phyloP scores from a whole-genome alignment of 2,329 filamentous ascomycete species.

The Botrytis porri region DNA sequence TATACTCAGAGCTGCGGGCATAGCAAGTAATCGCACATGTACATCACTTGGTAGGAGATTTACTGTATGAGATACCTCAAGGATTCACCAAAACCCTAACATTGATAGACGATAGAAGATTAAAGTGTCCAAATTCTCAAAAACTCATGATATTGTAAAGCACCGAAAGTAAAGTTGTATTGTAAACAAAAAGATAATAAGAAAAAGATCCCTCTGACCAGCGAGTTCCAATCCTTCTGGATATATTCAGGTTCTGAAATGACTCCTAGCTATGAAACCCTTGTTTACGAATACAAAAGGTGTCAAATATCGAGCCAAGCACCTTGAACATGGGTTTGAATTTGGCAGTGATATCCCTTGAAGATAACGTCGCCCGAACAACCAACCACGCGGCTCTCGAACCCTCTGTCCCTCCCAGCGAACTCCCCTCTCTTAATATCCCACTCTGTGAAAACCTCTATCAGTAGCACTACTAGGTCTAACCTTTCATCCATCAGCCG shows the following conservation, averaged over 20 bases:
- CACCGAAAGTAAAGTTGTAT: not conserved
- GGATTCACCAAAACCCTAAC: not conserved
- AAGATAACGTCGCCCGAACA: not conserved
- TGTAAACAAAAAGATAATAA: too few species aligned
- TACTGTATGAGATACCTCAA: too few species aligned
- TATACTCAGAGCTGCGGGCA: not conserved
- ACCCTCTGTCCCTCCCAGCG: not conserved
- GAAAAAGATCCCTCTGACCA: not conserved
- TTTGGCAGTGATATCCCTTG: not conserved
- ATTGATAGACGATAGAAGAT: not conserved
- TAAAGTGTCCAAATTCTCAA: rapidly evolving
- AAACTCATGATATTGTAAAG: not conserved
- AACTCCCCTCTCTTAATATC: rapidly evolving
- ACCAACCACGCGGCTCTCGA: not conserved
- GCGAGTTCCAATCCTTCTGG: not conserved
- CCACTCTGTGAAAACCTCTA: not conserved
- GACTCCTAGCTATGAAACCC: not conserved
- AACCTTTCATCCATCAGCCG: not conserved
- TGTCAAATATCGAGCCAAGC: not conserved
- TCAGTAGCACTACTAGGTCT: not conserved
- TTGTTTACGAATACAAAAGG: not conserved
- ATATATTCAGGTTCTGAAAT: not conserved
- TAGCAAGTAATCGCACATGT: not conserved
- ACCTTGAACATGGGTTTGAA: not conserved
- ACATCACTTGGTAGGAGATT: not conserved